These are phyloP conservation scores for Casuarina equisetifolia DNA, from an alignment of 306 rosid species.

Conservation along the genomic window DNA sequence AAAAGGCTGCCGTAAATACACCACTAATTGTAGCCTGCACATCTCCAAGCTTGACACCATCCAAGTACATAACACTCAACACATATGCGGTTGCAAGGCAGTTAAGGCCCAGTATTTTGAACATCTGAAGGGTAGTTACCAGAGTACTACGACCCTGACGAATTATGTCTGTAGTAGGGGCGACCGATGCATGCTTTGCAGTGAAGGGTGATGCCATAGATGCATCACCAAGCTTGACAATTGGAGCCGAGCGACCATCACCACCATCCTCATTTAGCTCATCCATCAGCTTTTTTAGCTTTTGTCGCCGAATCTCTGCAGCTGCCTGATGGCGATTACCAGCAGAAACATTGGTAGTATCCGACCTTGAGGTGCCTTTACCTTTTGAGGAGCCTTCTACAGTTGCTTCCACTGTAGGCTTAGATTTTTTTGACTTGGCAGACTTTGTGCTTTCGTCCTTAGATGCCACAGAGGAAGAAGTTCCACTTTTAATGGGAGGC, in stretches of 20 bases:
- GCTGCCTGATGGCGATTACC: slow-evolving; percentile 62
- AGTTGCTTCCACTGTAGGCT: slow-evolving; percentile 51
- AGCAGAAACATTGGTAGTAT: slow-evolving; percentile 47
- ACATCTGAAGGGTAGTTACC: slow-evolving; percentile 98
- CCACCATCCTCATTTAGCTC: slow-evolving; percentile 95
- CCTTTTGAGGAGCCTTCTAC: slow-evolving; percentile 76
- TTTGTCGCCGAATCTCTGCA: slow-evolving; percentile 71
- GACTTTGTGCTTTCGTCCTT: slow-evolving; percentile 63
- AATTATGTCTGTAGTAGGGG: slow-evolving; percentile 90
- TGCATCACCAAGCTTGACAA: slow-evolving; percentile 98
- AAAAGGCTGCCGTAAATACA: slow-evolving; percentile 95
- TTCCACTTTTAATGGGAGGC: slow-evolving; percentile 65
- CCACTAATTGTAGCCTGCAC: slow-evolving; percentile 98
- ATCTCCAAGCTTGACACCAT: slow-evolving; percentile 96
- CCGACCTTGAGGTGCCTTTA: slow-evolving; percentile 44
- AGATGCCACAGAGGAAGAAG: slow-evolving; percentile 48
- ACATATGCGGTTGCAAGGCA: slow-evolving; percentile 99
- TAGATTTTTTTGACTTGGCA: slow-evolving; percentile 66
- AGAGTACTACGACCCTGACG: slow-evolving; percentile 99
- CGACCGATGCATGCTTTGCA: slow-evolving; percentile 95
- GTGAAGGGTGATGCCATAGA: slow-evolving; percentile 99
- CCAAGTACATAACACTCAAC: slow-evolving; percentile 98
- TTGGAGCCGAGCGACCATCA: slow-evolving; percentile 80
- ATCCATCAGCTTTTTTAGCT: slow-evolving; percentile 88
- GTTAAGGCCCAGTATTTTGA: slow-evolving; percentile 95